These are phyloP conservation scores for Chenopodium quinoa DNA, from an alignment of 148 eudicot species.

Conservation along the genomic window DNA sequence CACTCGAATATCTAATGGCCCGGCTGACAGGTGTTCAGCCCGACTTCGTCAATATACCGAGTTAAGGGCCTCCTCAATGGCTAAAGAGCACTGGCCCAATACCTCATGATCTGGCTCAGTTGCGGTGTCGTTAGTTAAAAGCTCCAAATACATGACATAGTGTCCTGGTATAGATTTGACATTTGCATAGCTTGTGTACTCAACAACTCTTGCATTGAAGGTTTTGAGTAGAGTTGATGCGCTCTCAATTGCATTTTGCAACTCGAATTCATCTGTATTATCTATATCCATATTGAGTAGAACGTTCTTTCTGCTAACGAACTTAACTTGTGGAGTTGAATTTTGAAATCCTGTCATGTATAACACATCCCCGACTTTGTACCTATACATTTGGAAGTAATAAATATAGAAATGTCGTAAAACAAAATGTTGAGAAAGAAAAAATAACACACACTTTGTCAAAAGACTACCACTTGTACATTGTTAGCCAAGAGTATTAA, in stretches of 20 bases:
- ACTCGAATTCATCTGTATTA: conserved; percentile 51
- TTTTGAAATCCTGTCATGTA: conserved; percentile 65
- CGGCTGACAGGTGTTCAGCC: conserved; percentile 46
- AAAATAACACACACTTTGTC: too few species aligned
- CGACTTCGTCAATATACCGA: conserved; percentile 53
- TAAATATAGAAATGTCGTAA: too few species aligned
- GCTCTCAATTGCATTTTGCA: conserved; percentile 42
- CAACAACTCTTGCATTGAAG: conserved; percentile 35
- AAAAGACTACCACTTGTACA: too few species aligned
- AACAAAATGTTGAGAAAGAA: too few species aligned
- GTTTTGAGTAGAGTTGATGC: conserved; percentile 35
- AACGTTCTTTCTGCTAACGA: conserved; percentile 65
- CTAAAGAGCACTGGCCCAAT: conserved; percentile 42
- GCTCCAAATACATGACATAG: conserved; percentile 55
- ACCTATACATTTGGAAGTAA: conserved; percentile 34
- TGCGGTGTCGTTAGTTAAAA: conserved; percentile 23
- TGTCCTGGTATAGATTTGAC: conserved; percentile 54
- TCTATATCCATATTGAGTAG: conserved; percentile 56
- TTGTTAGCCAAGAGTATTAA: too few species aligned
- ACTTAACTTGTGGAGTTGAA: conserved; percentile 67
- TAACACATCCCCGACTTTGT: conserved; percentile 73
- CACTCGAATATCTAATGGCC: conserved; percentile 57
- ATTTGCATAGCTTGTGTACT: conserved; percentile 59
- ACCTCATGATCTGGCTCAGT: conserved; percentile 30
- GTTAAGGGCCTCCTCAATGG: conserved; percentile 53